phyloP scores from a whole-genome alignment of 441 rosid species.

The Breynia disticha region DNA sequence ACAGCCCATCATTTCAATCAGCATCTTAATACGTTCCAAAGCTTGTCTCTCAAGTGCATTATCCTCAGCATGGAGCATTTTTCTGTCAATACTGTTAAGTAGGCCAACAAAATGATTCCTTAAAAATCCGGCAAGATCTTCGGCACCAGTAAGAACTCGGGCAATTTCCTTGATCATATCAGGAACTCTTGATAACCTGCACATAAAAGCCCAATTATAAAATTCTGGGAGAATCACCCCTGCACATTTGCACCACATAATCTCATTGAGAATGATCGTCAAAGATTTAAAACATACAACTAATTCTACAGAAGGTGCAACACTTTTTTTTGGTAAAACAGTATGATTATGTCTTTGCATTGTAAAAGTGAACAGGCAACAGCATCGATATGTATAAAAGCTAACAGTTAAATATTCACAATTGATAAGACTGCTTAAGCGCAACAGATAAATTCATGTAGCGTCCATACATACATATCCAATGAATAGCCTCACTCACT shows the following conservation, averaged over 20 bases:
- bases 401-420: too few species aligned
- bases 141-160: constrained; percentile 65
- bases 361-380: too few species aligned
- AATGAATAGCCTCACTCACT: not conserved
- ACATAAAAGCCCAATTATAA: constrained; percentile 18
- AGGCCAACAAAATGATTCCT: constrained; percentile 98
- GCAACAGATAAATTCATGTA: not conserved
- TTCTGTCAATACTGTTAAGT: constrained; percentile 90
- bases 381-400: too few species aligned
- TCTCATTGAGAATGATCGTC: too few species aligned
- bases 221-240: constrained; percentile 10
- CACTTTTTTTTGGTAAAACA: too few species aligned
- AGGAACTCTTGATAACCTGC: constrained; percentile 82
- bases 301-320: too few species aligned
- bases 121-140: constrained; percentile 83
- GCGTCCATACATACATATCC: not conserved
- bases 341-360: too few species aligned
- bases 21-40: constrained; percentile 79
- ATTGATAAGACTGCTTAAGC: too few species aligned
- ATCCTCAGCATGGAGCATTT: constrained; percentile 88
- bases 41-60: constrained; percentile 82
- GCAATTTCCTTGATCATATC: constrained; percentile 77
- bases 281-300: too few species aligned
- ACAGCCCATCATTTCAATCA: constrained; percentile 93
- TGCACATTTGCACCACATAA: not conserved